Evolutionary conservation across 495 filamentous ascomycete species (phyloP), one percentile per base, ranked within the genome.

Genomic region (Acidiella bohemica): DNA sequence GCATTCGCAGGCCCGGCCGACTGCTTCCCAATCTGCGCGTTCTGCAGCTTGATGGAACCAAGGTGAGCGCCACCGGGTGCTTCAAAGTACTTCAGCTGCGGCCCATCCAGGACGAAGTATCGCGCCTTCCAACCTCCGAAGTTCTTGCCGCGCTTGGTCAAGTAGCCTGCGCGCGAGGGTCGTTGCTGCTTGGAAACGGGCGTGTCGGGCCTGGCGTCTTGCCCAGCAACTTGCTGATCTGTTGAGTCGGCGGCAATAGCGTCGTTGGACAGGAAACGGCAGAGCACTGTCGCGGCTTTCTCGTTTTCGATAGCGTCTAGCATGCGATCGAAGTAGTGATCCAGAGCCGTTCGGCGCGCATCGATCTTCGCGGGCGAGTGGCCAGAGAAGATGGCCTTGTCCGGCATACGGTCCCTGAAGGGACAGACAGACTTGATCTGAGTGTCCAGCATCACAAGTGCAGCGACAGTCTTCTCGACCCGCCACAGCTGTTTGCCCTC

Each of bases 91-190:
- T 79, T 84, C 47, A 97, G 61, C 25, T 84, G 70, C 12, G 92
- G 83, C 1, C 85, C 85, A 53, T 96, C 84, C 0, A 97, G 71
- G 31, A 93, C 70, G 51, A 97, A 97, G 56, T 82, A 96, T 40
- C 90, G 71, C 12, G 84, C 84, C 57, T 97, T 97, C 90, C 90
- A 97, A n/a, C 90, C 90, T 18, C 90, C 90, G 60, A 96, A 96
- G 50, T 94, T 95, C 65, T 97, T 97, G 19, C 90, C 90, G 41
- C 81, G 68, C 62, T 97, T 97, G 5, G 90, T 95, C 22, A 97
- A 65, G 65, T 95, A 96, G 12, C 90, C 90, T 54, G 78, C 85
- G 53, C 87, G 88, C 46, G 76, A 67, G 1, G 79, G 75, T 39
- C 75, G 75, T 17, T 7, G n/a, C 2, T 74, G 76, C 45, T 80